Evolutionary conservation across 2,329 filamentous ascomycete species (phyloP).

Genomic region (Colletotrichum tamarilloi): DNA sequence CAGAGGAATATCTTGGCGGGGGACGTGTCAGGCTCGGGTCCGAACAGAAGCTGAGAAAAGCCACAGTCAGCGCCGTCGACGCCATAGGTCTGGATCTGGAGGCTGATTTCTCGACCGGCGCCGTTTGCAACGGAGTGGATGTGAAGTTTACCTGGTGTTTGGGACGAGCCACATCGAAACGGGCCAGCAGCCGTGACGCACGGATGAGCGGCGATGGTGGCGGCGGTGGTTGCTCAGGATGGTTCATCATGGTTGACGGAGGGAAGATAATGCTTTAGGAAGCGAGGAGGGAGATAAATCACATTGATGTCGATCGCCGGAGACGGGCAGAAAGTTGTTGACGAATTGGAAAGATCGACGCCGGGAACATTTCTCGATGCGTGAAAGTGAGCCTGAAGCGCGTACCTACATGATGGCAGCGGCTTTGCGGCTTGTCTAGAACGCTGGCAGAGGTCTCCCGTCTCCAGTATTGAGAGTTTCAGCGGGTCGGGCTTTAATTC

Average conservation of each 20-base stretch:
- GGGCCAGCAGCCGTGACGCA: slow-evolving; percentile 24
- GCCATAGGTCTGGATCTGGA: background rate
- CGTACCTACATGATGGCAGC: background rate
- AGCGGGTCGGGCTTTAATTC: slow-evolving; percentile 7
- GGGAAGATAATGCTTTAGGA: background rate
- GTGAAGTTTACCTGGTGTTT: slow-evolving; percentile 5
- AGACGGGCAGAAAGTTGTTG: slow-evolving; percentile 12
- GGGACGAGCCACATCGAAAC: slow-evolving; percentile 16
- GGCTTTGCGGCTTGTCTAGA: background rate
- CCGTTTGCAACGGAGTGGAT: slow-evolving; percentile 22
- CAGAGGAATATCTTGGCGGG: background rate
- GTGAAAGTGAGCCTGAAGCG: background rate
- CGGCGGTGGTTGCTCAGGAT: background rate
- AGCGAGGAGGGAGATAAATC: background rate
- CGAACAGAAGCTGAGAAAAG: slow-evolving; percentile 1
- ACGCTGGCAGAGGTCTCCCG: background rate
- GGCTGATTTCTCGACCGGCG: background rate
- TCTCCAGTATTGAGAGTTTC: background rate
- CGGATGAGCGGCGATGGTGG: background rate
- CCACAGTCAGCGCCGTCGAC: slow-evolving; percentile 4
- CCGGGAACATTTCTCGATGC: slow-evolving; percentile 22
- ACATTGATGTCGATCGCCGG: slow-evolving; percentile 5
- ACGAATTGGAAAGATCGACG: slow-evolving; percentile 2
- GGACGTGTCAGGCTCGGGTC: background rate
- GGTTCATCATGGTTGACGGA: background rate